Evolutionary conservation across 139 green algal genomes (phyloP), one percentile per base, ranked within the genome.

Genomic region (Asterochloris erici): DNA sequence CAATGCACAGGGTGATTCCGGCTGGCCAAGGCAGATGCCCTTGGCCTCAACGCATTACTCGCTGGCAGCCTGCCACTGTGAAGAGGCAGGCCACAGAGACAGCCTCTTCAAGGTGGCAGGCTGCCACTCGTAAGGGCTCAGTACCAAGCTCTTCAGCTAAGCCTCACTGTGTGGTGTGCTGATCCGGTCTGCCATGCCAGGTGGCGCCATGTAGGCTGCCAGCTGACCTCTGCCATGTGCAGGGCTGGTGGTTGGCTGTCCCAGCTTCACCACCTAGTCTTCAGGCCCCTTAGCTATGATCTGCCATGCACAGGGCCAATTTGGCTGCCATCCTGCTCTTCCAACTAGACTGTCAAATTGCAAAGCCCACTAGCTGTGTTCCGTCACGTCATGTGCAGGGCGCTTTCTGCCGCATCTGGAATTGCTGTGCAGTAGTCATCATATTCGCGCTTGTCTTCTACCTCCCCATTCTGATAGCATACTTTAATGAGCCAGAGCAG

Each of bases 351-450:
- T 76, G 70, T 9, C 24, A 21, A 26, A 23, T 26, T 71, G 66
- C 66, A 71, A 9, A 23, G 21, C 66, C 21, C 66, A 23, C 4
- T 9, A 23, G 21, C 66, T 23, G 21, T 26, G 17, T 9, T 26
- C 19, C 19, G 21, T 2, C 6, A 54, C 19, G 21, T 2, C 6
- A 54, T 76, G 13, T 79, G 76, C 76, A 81, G 76, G 76, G 76
- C 12, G 54, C 26, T 14, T 70, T 70, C 61, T 60, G 76, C 24
- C 60, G 76, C 10, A 19, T 81, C 76, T 81, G 76, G 76, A 70
- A 81, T n/a, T 17, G 68, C 16, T 81, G 71, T 81, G 76, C 76
- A 81, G 76, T 81, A 23, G 69, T 81, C 61, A 14, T 81, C 60
- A 81, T 81, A 54, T 81, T 70, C 61, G 27, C 71, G 54, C 27